Evolutionary conservation across 495 filamentous ascomycete genomes (phyloP), one percentile per base, ranked within the genome.

Genomic region (Xylaria nigripes): DNA sequence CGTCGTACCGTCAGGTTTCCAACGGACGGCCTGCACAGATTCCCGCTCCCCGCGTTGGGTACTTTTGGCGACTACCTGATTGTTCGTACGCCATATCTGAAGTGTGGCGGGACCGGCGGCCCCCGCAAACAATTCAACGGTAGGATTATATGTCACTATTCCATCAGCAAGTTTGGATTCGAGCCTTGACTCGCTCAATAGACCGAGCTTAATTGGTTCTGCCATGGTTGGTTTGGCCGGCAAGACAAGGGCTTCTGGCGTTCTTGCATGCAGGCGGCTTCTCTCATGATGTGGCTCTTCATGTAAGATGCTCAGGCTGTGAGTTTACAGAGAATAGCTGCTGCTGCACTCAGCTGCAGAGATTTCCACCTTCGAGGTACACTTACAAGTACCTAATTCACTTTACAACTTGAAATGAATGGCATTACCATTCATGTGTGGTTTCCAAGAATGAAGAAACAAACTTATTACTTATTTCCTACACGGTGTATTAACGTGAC

Each of bases 101-200:
- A 86, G 82, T 4, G 76, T 71, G 61, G 86, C 84, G 0, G 83
- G 83, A 49, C 86, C 89, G 45, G 65, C 88, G 60, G 57, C 89
- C 13, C 83, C 83, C n/a, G 83, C 85, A 30, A 89, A 71, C 49
- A 96, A 76, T 69, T 93, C 87, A 80, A 92, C 87, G 22, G 81
- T 81, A 9, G 90, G 89, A 70, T 88, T 92, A 68, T 86, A 89
- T 15, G 85, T 74, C 27, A 90, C 62, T 48, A 82, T 76, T 50
- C 71, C 68, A 47, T 56, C 61, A 7, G 61, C 50, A 15, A 65
- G 59, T 15, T 59, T 65, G 18, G 67, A 58, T 40, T 69, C 66
- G 41, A 81, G 66, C 43, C 66, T 60, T 51, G 73, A 76, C 32
- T 76, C 64, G 64, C 71, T 68, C 46, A 75, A 48, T 36, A 74